These are phyloP conservation scores for Gaeumannomyces tritici DNA, from an alignment of 2,329 filamentous ascomycete species.

Conservation along the genomic window DNA sequence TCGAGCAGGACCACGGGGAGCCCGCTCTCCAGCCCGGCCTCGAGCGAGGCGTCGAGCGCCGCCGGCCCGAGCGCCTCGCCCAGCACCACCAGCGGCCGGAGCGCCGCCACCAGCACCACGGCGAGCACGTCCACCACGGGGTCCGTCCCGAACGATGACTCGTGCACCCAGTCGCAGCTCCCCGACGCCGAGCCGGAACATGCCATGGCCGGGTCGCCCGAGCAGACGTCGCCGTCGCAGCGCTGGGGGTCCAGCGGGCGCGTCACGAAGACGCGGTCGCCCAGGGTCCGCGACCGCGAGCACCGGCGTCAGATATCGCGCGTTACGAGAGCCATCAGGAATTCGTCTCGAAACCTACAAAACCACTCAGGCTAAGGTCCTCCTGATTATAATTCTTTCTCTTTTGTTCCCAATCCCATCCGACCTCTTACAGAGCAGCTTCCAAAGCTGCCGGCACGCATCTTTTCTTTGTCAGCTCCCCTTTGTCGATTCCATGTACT, in stretches of 20 bases:
- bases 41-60: background rate
- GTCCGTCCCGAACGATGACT: background rate
- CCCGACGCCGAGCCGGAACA: background rate
- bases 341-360: background rate
- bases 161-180: background rate
- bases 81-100: background rate
- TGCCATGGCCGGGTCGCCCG: background rate
- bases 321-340: background rate
- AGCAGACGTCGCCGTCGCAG: background rate
- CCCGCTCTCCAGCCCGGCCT: background rate
- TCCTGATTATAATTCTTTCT: background rate
- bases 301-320: background rate
- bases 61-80: background rate
- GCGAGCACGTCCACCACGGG: background rate
- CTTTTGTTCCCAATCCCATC: background rate
- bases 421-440: background rate
- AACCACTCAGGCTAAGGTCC: background rate
- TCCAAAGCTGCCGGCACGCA: background rate
- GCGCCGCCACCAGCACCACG: background rate
- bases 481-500: background rate
- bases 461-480: background rate
- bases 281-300: background rate
- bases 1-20: background rate
- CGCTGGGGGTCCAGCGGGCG: background rate
- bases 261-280: background rate